Evolutionary conservation across 2,329 filamentous ascomycete genomes (phyloP).

Genomic region (Colletotrichum cereale): DNA sequence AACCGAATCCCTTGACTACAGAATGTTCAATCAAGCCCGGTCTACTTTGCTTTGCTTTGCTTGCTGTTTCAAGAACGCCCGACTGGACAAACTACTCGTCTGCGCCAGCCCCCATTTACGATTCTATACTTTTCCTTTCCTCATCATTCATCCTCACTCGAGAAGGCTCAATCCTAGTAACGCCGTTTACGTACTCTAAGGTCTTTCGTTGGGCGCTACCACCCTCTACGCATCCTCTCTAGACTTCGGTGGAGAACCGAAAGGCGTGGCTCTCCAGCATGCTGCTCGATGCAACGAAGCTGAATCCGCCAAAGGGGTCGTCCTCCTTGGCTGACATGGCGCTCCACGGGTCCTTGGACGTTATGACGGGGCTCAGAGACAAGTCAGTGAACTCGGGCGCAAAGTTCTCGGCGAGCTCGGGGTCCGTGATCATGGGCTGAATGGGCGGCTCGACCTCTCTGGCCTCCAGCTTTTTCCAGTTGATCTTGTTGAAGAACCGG

Average conservation of each 20-base stretch:
- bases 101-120: not conserved
- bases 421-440: constrained; percentile 92
- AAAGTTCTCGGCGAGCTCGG: constrained; percentile 97
- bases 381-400: constrained; percentile 90
- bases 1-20: not conserved
- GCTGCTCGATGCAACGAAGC: constrained; percentile 71
- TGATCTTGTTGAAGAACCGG: constrained; percentile 95
- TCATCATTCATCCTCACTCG: not conserved
- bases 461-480: constrained; percentile 89
- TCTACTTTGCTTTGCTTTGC: not conserved
- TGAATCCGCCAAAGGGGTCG: constrained; percentile 73
- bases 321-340: constrained; percentile 50
- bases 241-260: constrained; percentile 42
- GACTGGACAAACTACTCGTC: not conserved
- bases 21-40: not conserved
- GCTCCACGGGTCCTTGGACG: constrained; percentile 57
- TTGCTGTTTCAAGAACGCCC: constrained; percentile 19
- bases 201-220: not conserved
- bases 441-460: constrained; percentile 91
- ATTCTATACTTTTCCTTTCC: constrained; percentile 22
- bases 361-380: constrained; percentile 79
- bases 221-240: not conserved
- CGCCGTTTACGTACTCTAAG: not conserved
- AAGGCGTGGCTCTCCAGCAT: constrained; percentile 65
- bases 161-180: not conserved